Base-by-base conservation (phyloP, 176 grass and related monocot species). In the Triticum dicoccoides region DNA sequence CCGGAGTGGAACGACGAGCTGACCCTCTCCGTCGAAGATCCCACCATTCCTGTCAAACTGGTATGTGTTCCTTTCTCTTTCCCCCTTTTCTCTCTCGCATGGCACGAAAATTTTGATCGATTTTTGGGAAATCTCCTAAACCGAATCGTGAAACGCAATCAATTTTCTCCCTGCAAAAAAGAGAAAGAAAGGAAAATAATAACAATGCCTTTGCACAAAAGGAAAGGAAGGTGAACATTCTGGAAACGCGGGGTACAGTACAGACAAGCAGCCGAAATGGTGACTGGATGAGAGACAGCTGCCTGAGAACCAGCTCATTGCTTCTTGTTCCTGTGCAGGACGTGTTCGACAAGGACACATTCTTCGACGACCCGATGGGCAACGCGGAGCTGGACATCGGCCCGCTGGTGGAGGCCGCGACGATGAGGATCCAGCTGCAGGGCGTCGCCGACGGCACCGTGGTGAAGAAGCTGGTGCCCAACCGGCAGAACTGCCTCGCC, bases 1-100 rank as follows among this genome's bases (percentile, higher is more conserved):
- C 96, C 96, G 35, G 86, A 91, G 64, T 98, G 96, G 96, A 78
- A 98, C 54, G 96, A 98, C 35, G 90, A 98, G 11, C 77, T 98
- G 37, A 98, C 96, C n/a, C 90, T 98, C 32, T 89, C 86, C 2
- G 75, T 98, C 45, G 85, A 92, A 77, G 83, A 96, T 77, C 78
- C 92, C 21, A 39, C 64, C 0, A 2, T 80, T 77, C 90, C 82
- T 33, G 76, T 98, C 4, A 86, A 58, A 69, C 79, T 96, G 81
- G 92, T 98, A 91, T n/a, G 72, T 71, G 11, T 54, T 14, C 14
- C 7, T 1, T 12, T 63, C 6, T 25, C 37, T 27, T 59, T 12
- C 44, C 18, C 54, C 54, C 27, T 3, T 37, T 33, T 38, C 1
- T 27, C 27, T 27, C 27, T 27, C 27, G 27, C 27, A 27, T 27